Percentiles rank a stretch among this genome's conserved stretches.
These are phyloP conservation scores for Pisolithus tinctorius DNA, from an alignment of 768 basidiomycete genomes.

Conservation along the genomic window DNA sequence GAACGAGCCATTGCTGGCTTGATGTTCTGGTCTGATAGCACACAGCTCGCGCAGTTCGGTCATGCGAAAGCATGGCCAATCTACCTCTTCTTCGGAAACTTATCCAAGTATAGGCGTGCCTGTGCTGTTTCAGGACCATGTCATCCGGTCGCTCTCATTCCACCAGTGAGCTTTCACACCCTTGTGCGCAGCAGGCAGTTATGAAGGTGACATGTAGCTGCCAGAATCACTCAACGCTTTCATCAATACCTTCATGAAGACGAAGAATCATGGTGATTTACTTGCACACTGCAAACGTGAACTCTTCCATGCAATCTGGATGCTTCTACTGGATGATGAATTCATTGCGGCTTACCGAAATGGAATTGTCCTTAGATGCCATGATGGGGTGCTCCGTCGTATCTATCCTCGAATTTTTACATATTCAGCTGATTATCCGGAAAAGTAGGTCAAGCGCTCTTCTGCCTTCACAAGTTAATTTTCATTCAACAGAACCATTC, in stretches of 20 bases:
- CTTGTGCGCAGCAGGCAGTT: background rate
- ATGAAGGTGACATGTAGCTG: background rate
- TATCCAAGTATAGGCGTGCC: constrained; percentile 33
- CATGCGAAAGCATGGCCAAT: constrained; percentile 36
- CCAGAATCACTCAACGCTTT: background rate
- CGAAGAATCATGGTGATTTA: background rate
- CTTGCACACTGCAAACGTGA: constrained; percentile 11
- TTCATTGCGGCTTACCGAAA: constrained; percentile 15
- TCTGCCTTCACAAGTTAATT: too few relatives aligned
- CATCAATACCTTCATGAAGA: background rate
- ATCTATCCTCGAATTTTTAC: constrained; percentile 14
- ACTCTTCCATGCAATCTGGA: constrained; percentile 14
- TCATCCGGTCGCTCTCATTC: constrained; percentile 40
- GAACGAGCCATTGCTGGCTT: constrained; percentile 2
- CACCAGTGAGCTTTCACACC: constrained; percentile 20
- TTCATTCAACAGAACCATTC: constrained; percentile 13
- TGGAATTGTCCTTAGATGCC: constrained; percentile 9
- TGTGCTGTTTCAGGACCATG: constrained; percentile 25
- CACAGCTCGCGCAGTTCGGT: constrained; percentile 20
- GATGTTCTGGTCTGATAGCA: constrained; percentile 3
- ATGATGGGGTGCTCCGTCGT: constrained; percentile 9
- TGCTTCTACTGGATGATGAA: constrained; percentile 14
- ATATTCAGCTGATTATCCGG: constrained; percentile 10
- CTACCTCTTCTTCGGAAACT: too few relatives aligned
- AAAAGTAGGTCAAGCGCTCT: background rate